These are phyloP conservation scores for Vigna angularis DNA, from an alignment of 306 rosid genomes.

Conservation along the genomic window DNA sequence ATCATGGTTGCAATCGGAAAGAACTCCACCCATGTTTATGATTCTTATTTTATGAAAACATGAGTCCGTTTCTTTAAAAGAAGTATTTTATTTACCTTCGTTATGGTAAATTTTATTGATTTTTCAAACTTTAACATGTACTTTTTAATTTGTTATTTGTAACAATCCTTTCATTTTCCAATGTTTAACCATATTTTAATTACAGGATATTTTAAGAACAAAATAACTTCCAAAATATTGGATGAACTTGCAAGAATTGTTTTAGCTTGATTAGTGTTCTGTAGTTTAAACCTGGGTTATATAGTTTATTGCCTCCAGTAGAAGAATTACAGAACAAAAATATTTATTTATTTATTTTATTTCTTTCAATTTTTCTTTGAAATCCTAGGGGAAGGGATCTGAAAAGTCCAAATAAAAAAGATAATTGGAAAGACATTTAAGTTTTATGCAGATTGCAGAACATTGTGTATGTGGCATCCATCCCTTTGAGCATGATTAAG, in stretches of 20 bases:
- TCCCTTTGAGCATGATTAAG: background rate
- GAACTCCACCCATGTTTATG: background rate
- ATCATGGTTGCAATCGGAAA: background rate
- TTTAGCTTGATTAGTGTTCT: background rate
- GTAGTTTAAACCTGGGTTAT: background rate
- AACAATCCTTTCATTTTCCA: background rate
- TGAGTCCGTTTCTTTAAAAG: background rate
- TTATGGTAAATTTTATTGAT: background rate
- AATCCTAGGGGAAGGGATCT: background rate
- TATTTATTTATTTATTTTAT: background rate
- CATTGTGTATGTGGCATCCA: background rate
- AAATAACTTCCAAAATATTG: background rate
- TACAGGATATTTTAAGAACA: background rate
- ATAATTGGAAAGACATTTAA: background rate
- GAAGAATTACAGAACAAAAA: background rate
- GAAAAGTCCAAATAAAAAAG: background rate
- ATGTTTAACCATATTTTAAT: background rate
- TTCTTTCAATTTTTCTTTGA: background rate
- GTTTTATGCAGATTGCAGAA: background rate
- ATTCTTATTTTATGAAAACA: background rate
- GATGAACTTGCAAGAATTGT: background rate
- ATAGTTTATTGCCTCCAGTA: background rate
- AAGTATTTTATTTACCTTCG: background rate
- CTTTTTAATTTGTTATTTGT: background rate
- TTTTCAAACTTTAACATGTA: background rate